Evolutionary conservation across 140 eudicot species (phyloP), one percentile per base, ranked within the genome.

Genomic region (Cichorium intybus): DNA sequence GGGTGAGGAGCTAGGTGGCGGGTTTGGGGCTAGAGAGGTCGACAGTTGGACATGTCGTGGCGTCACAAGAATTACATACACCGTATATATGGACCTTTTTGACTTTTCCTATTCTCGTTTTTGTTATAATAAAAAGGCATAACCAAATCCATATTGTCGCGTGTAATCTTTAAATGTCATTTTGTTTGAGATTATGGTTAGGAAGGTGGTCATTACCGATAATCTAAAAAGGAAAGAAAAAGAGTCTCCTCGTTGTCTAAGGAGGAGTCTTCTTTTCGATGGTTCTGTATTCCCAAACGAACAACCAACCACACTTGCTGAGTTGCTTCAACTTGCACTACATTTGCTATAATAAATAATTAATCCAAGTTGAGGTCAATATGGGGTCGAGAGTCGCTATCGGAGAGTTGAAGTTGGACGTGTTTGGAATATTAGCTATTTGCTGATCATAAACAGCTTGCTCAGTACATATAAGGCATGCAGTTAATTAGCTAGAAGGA

Each of bases 41-140:
- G 58, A 64, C 70, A 29, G 15, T 10, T 64, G 70, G 59, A 64
- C 20, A 48, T 64, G 43, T 48, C 70, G 70, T 64, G 70, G 70
- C 70, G 29, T 64, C 33, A 21, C 18, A 18, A 16, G 63, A 33
- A 29, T 57, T 56, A 31, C 39, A 18, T 1, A 29, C 41, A 34
- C 41, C 41, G 16, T 11, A 39, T 39, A 39, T 39, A 39, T n/a
- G n/a, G 12, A 39, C 46, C 17, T 39, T 39, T 39, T 12, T 39
- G 16, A 11, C 16, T 39, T 39, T 39, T 39, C 16, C 6, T 35
- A 35, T 35, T 15, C 45, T 9, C 45, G 10, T 0, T 35, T 35
- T 35, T 35, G 45, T 10, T 35, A n/a, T n/a, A 10, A 35, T 15
- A 35, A 35, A 35, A 35, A 35, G 10, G 3, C 37, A 4, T 31